Percentiles rank a stretch among this genome's conserved stretches.
These are phyloP conservation scores for Boletus pseudopeckii DNA, from an alignment of 768 basidiomycete genomes.

Conservation along the genomic window DNA sequence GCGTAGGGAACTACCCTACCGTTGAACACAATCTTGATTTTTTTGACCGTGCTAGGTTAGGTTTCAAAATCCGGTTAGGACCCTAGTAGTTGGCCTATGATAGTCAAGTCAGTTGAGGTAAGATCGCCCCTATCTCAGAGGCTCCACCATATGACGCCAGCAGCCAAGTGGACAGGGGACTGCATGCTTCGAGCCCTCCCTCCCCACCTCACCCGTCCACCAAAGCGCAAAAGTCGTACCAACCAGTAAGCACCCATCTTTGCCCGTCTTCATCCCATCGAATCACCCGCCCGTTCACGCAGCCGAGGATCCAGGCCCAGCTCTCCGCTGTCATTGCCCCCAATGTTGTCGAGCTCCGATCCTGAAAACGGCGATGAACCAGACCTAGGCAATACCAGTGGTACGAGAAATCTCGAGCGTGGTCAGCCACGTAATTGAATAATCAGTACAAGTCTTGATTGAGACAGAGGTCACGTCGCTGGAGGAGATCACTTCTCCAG, in stretches of 20 bases:
- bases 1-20: no score
- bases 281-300: not conserved
- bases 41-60: no score
- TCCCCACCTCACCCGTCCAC: constrained; percentile 11
- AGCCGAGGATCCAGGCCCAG: constrained; percentile 1
- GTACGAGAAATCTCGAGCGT: not conserved
- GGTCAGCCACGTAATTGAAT: constrained; percentile 2
- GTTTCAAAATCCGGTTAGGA: no score
- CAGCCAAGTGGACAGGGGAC: not conserved
- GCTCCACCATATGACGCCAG: not conserved
- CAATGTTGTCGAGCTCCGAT: constrained; percentile 2
- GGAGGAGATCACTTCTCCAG: not conserved
- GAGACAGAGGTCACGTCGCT: not conserved
- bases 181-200: constrained; percentile 12
- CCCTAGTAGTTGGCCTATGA: no score
- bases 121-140: not conserved
- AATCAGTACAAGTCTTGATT: not conserved
- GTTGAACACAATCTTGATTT: no score
- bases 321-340: constrained; percentile 18
- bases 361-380: not conserved
- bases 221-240: not conserved
- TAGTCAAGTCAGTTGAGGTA: no score
- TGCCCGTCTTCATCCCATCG: no score
- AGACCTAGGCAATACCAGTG: not conserved
- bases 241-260: not conserved